A percentile compares a stretch with the other conserved stretches of the same genome.
Conservation (phyloP, 192 early-diverging fungal species). For the Cladochytrium replicatum region DNA sequence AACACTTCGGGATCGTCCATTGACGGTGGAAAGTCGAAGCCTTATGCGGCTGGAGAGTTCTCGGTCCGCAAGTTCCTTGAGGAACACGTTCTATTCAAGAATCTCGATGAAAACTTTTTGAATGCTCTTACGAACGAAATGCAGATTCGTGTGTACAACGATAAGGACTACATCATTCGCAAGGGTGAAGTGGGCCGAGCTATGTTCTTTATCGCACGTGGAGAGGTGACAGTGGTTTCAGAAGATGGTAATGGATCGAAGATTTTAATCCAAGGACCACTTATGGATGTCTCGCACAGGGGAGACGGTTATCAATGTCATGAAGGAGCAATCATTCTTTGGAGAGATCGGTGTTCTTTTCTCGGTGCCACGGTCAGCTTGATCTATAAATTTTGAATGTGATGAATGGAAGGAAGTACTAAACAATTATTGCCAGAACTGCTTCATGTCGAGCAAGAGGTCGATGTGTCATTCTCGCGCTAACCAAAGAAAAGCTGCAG, state of each 20-base stretch:
- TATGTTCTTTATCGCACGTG: slow-evolving; percentile 44
- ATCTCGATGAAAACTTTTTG: slow-evolving; percentile 33
- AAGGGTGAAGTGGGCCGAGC: slow-evolving; percentile 50
- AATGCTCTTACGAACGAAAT: slow-evolving; percentile 25
- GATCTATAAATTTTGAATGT: no score
- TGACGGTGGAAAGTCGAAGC: no score
- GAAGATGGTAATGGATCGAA: slow-evolving; percentile 53
- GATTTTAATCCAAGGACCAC: no score
- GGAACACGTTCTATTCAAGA: slow-evolving; percentile 36
- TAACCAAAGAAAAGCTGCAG: slow-evolving; percentile 39
- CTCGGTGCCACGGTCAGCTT: slow-evolving; percentile 54
- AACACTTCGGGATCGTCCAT: no score
- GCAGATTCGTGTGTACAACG: slow-evolving; percentile 36
- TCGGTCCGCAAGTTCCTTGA: slow-evolving; percentile 26
- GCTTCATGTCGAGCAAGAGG: slow-evolving; percentile 40
- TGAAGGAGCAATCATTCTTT: slow-evolving; percentile 62
- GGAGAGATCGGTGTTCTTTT: slow-evolving; percentile 73
- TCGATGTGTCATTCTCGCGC: slow-evolving; percentile 34
- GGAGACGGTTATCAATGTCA: slow-evolving; percentile 38
- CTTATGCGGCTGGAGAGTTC: slow-evolving; percentile 14
- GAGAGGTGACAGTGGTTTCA: slow-evolving; percentile 41
- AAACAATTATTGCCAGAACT: slow-evolving; percentile 21
- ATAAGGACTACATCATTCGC: slow-evolving; percentile 35
- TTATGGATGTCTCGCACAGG: slow-evolving; percentile 12
- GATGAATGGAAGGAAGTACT: background rate